These are phyloP conservation scores for Leccinum boreale DNA, from an alignment of 768 basidiomycete genomes.

Conservation along the genomic window DNA sequence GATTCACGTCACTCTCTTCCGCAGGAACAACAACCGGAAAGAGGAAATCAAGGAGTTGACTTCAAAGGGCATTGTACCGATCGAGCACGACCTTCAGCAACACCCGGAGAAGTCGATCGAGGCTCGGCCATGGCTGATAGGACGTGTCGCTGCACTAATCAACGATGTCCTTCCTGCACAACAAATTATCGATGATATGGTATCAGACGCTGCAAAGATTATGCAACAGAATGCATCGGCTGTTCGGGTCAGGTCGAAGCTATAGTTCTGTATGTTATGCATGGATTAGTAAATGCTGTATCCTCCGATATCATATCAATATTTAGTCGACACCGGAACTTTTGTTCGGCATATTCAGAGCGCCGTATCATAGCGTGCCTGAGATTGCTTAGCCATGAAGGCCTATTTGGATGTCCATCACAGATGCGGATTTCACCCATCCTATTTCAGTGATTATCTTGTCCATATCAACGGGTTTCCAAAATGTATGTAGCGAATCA, in stretches of 20 bases:
- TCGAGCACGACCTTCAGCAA: conserved; percentile 64
- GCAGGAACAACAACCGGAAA: conserved; percentile 73
- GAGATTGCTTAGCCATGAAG: no score
- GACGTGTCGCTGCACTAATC: conserved; percentile 72
- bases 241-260: conserved; percentile 46
- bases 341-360: not conserved
- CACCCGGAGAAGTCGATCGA: conserved; percentile 77
- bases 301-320: not conserved
- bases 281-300: not conserved
- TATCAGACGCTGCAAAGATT: conserved; percentile 50
- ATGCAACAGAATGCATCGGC: conserved; percentile 39
- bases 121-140: conserved; percentile 77
- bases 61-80: conserved; percentile 78
- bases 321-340: not conserved
- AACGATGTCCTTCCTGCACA: conserved; percentile 79
- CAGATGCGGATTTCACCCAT: no score
- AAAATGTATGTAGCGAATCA: no score
- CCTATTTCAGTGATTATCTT: no score
- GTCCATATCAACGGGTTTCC: no score
- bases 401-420: no score
- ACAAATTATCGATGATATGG: conserved; percentile 80
- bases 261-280: conserved; percentile 29
- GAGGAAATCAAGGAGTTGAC: conserved; percentile 82
- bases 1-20: not conserved
- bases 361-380: no score